These are phyloP conservation scores for Polygonum maritimum DNA, from an alignment of 148 eudicot genomes.

Conservation along the genomic window DNA sequence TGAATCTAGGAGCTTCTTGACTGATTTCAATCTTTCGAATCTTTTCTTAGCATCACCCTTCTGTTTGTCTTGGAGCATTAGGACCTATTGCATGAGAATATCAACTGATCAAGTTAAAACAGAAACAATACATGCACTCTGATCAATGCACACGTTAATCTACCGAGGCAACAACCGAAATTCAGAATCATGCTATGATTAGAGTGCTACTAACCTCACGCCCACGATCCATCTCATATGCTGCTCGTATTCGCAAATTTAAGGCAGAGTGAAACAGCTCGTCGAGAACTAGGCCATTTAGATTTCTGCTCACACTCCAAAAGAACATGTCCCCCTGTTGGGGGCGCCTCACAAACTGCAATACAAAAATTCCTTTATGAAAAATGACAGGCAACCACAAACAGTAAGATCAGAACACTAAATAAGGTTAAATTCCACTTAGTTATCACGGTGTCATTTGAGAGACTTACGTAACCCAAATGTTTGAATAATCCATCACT, in stretches of 20 bases:
- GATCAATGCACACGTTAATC: neutral
- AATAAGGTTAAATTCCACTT: neutral
- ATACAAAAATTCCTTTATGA: neutral
- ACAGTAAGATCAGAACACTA: too few relatives aligned
- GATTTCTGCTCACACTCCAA: conserved; percentile 53
- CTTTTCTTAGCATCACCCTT: conserved; percentile 34
- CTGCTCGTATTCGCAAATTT: conserved; percentile 50
- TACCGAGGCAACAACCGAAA: neutral
- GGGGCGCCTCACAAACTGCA: conserved; percentile 51
- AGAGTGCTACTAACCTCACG: conserved; percentile 44
- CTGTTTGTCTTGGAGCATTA: conserved; percentile 1
- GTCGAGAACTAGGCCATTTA: conserved; percentile 61
- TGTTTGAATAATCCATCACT: neutral
- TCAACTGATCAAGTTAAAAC: neutral
- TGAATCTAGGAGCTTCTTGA: conserved; percentile 40
- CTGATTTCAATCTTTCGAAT: conserved; percentile 21
- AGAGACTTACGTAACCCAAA: neutral
- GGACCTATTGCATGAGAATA: neutral
- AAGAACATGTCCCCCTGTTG: conserved; percentile 28
- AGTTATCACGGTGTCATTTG: neutral
- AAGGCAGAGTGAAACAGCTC: conserved; percentile 86
- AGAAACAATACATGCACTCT: neutral
- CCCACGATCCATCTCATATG: conserved; percentile 51
- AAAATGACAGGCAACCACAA: too few relatives aligned
- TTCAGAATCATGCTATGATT: neutral